phyloP scores from a whole-genome alignment of 768 basidiomycete genomes.

The Crepidotus variabilis region DNA sequence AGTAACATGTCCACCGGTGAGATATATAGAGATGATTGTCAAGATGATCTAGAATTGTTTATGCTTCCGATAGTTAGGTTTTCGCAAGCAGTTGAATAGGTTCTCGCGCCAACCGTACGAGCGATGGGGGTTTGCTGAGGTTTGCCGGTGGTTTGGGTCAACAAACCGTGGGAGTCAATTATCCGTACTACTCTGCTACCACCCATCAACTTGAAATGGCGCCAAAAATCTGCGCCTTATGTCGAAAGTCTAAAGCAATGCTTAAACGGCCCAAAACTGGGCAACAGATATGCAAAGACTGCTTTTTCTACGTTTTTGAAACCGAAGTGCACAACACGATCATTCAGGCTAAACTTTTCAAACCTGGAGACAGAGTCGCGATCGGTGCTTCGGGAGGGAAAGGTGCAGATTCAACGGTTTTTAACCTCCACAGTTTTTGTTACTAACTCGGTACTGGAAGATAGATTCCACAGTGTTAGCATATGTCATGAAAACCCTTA shows the following conservation, averaged over 20 bases:
- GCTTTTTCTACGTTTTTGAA: conserved; percentile 97
- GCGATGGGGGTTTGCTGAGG: too few species aligned
- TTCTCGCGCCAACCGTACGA: too few species aligned
- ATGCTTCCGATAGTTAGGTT: too few species aligned
- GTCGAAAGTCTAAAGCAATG: conserved; percentile 75
- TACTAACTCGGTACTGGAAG: conserved; percentile 14
- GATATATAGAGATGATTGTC: too few species aligned
- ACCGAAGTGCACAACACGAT: conserved; percentile 98
- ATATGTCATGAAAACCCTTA: conserved; percentile 93
- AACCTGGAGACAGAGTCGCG: conserved; percentile 86
- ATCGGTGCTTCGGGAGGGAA: conserved; percentile 99
- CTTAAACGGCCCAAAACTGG: conserved; percentile 95
- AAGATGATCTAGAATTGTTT: too few species aligned
- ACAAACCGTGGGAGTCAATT: too few species aligned
- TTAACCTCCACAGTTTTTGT: conserved; percentile 6
- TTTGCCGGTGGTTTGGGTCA: too few species aligned
- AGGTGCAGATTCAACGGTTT: conserved; percentile 46
- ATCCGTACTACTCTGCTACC: too few species aligned
- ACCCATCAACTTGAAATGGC: conserved; percentile 49
- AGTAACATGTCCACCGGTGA: too few species aligned
- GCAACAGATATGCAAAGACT: conserved; percentile 94
- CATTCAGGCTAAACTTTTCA: conserved; percentile 76
- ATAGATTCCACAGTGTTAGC: conserved; percentile 97
- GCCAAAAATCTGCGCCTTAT: conserved; percentile 75
- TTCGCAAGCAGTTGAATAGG: too few species aligned